Conservation (phyloP, 2,329 filamentous ascomycete genomes). For the Harringtonia aguacate region DNA sequence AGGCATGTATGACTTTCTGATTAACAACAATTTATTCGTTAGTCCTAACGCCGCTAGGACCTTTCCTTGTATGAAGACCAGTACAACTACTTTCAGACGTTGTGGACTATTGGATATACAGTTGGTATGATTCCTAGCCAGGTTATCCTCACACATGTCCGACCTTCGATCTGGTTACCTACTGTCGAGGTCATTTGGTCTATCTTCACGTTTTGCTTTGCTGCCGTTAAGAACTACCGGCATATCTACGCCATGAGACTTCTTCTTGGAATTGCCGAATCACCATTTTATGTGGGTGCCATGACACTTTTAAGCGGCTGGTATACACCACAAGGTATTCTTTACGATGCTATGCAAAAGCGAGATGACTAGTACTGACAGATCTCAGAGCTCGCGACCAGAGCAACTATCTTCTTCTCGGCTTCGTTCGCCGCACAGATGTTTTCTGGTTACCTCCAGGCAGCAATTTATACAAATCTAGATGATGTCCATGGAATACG, state of each 20-base stretch:
- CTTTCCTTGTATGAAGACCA: background rate
- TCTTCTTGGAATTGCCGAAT: background rate
- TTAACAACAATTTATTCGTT: background rate
- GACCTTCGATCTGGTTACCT: background rate
- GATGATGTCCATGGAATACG: background rate
- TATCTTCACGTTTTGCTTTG: background rate
- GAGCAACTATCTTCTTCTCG: conserved; percentile 5
- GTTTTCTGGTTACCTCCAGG: conserved; percentile 1
- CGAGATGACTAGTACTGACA: background rate
- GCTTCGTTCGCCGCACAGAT: conserved; percentile 1
- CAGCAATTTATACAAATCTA: background rate
- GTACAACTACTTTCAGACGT: background rate
- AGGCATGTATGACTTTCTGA: background rate
- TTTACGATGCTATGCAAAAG: background rate
- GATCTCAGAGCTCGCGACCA: conserved; percentile 1
- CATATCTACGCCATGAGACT: background rate
- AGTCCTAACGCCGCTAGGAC: background rate
- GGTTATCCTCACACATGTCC: background rate
- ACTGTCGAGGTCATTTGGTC: background rate
- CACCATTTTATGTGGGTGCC: conserved; percentile 11
- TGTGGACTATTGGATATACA: background rate
- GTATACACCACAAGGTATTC: conserved; percentile 1
- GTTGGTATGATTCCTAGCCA: background rate
- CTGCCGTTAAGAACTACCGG: background rate
- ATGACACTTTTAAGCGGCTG: conserved; percentile 9